These are phyloP conservation scores for Arbutus unedo DNA, from an alignment of 148 eudicot genomes.

Conservation along the genomic window DNA sequence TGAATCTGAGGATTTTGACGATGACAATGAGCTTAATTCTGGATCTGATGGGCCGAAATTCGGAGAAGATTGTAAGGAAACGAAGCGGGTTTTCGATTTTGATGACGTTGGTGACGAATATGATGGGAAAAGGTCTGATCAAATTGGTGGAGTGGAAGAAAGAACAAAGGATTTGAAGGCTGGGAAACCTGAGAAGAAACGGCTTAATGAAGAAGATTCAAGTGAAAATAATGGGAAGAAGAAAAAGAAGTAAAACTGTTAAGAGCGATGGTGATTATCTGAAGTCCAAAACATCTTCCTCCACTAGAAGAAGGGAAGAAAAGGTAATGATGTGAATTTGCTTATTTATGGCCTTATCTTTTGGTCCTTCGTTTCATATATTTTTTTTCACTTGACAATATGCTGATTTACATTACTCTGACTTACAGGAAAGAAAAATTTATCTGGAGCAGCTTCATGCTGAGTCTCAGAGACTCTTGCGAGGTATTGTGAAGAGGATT, in stretches of 20 bases:
- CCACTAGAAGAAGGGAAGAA: slow-evolving; percentile 44
- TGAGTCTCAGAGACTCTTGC: slow-evolving; percentile 56
- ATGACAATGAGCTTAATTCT: slow-evolving; percentile 6
- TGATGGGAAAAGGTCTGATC: slow-evolving; percentile 9
- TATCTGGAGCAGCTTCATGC: slow-evolving; percentile 50
- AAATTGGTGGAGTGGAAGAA: slow-evolving; percentile 10
- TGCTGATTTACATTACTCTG: not conserved
- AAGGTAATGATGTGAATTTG: slow-evolving; percentile 31
- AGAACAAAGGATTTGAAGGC: slow-evolving; percentile 14
- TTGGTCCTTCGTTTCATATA: not conserved
- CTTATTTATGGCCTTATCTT: not conserved
- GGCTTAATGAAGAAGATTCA: slow-evolving; percentile 13
- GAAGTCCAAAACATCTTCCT: slow-evolving; percentile 24
- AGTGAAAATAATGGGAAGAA: slow-evolving; percentile 15
- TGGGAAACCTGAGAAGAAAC: slow-evolving; percentile 21
- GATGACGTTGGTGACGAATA: slow-evolving; percentile 26
- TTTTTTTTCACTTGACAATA: not conserved
- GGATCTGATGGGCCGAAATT: slow-evolving; percentile 12
- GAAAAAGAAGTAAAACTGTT: slow-evolving; percentile 21
- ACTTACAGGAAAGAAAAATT: slow-evolving; percentile 42
- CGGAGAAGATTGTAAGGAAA: slow-evolving; percentile 20
- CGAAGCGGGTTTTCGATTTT: slow-evolving; percentile 54
- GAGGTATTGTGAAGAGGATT: slow-evolving; percentile 34
- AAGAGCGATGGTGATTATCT: slow-evolving; percentile 23
- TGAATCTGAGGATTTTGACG: not conserved